These are phyloP conservation scores for Pseudocercospora macadamiae DNA, from an alignment of 2,329 filamentous ascomycete genomes.

Conservation along the genomic window DNA sequence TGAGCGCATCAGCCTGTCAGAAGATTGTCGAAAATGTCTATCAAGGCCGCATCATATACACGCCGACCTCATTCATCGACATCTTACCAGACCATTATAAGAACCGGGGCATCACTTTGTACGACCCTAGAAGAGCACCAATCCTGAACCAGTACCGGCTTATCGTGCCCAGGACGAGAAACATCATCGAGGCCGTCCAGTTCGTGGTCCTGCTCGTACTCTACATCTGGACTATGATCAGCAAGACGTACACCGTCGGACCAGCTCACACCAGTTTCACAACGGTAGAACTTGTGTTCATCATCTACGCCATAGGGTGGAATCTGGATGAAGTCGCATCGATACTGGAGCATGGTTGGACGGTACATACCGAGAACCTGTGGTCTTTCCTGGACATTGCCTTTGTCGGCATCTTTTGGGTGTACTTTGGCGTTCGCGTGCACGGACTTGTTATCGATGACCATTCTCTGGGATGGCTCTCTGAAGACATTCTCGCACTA, in stretches of 20 bases:
- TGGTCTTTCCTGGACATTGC: constrained; percentile 86
- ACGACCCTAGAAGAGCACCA: constrained; percentile 74
- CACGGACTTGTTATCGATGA: constrained; percentile 61
- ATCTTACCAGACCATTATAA: constrained; percentile 87
- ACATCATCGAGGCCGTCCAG: constrained; percentile 72
- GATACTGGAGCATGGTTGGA: constrained; percentile 74
- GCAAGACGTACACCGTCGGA: constrained; percentile 59
- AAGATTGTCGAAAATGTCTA: constrained; percentile 84
- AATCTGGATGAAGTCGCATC: constrained; percentile 76
- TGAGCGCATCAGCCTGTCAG: constrained; percentile 77
- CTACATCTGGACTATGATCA: constrained; percentile 73
- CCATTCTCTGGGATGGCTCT: constrained; percentile 41
- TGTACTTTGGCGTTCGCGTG: constrained; percentile 69
- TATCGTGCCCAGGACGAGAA: constrained; percentile 77
- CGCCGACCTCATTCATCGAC: constrained; percentile 78
- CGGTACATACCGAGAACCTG: constrained; percentile 82
- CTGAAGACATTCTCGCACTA: constrained; percentile 77
- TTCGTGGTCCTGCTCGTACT: constrained; percentile 70
- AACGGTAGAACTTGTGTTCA: constrained; percentile 66
- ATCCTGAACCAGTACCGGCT: constrained; percentile 83
- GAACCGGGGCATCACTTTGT: constrained; percentile 77
- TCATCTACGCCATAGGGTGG: constrained; percentile 77
- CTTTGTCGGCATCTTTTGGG: constrained; percentile 71
- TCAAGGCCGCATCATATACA: constrained; percentile 78
- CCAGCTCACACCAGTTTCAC: constrained; percentile 42